A percentile compares a stretch with the other conserved stretches of the same genome.
Conservation (phyloP, 2,329 filamentous ascomycete species). For the Colletotrichum tanaceti region DNA sequence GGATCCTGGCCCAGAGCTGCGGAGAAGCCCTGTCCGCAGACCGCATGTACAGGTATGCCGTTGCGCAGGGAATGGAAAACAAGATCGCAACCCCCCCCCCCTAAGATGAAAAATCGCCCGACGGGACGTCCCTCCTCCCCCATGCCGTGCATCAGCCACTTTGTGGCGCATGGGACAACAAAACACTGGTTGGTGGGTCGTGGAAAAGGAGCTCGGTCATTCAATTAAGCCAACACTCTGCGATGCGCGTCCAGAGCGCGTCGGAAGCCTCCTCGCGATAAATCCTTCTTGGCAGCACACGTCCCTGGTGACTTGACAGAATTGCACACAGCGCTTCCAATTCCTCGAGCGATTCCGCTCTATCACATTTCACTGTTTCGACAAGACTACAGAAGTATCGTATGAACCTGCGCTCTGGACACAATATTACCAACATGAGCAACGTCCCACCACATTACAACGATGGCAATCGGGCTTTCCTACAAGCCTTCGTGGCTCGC, state of each 20-base stretch:
- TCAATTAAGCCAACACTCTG: slow-evolving; percentile 11
- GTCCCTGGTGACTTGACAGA: background rate
- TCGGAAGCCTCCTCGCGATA: background rate
- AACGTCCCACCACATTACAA: slow-evolving; percentile 53
- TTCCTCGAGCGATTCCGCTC: background rate
- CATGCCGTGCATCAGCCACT: slow-evolving; percentile 5
- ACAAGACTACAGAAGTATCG: background rate
- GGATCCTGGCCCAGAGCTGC: slow-evolving; percentile 13
- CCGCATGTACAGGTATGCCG: background rate
- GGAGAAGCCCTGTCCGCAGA: slow-evolving; percentile 22
- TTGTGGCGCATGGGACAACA: slow-evolving; percentile 2
- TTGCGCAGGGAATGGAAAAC: background rate
- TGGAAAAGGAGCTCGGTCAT: background rate
- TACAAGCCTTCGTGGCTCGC: slow-evolving; percentile 87
- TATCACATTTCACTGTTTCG: background rate
- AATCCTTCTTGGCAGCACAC: background rate
- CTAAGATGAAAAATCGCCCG: background rate
- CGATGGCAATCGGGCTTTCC: slow-evolving; percentile 84
- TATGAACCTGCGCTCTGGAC: background rate
- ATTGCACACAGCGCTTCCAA: background rate
- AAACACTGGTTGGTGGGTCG: slow-evolving; percentile 2
- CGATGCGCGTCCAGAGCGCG: slow-evolving; percentile 10
- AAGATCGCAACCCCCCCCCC: background rate
- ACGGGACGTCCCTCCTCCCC: background rate
- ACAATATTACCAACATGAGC: slow-evolving; percentile 27